Conservation (phyloP, 1,284 basidiomycete species). For the Lignosus rhinocerotis region DNA sequence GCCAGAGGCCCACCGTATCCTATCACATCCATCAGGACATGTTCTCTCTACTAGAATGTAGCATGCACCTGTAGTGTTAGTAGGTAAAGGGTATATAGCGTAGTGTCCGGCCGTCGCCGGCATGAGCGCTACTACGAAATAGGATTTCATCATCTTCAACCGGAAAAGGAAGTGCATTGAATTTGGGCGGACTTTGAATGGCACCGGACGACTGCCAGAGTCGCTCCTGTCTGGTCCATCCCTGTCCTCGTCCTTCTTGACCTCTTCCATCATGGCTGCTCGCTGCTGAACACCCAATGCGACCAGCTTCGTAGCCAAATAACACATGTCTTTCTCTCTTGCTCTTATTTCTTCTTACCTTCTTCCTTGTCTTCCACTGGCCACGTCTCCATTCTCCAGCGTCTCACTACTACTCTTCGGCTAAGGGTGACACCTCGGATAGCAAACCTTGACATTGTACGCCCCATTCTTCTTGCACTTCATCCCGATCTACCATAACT, state of each 20-base stretch:
- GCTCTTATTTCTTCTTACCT: slow-evolving; percentile 5
- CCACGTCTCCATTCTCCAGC: slow-evolving; percentile 13
- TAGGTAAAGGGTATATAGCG: too few species aligned
- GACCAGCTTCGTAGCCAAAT: slow-evolving; percentile 3
- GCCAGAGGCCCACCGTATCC: too few species aligned
- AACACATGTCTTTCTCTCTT: slow-evolving; percentile 14
- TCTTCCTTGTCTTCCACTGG: background rate
- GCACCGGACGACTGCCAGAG: slow-evolving; percentile 2
- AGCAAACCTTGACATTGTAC: slow-evolving; percentile 10
- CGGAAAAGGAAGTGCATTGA: slow-evolving; percentile 17
- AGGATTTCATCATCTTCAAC: background rate
- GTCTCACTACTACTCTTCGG: slow-evolving; percentile 8
- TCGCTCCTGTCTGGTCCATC: slow-evolving; percentile 12
- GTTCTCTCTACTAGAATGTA: too few species aligned
- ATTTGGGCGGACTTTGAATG: slow-evolving; percentile 28
- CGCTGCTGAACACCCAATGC: slow-evolving; percentile 20
- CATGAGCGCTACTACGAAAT: background rate
- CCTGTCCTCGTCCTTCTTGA: slow-evolving; percentile 11
- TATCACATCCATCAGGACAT: too few species aligned
- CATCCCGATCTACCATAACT: background rate
- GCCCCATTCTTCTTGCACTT: background rate
- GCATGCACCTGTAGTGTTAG: too few species aligned
- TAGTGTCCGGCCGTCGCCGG: background rate
- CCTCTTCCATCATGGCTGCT: slow-evolving; percentile 22
- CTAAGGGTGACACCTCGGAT: slow-evolving; percentile 12